phyloP scores from a whole-genome alignment of 1,284 basidiomycete genomes.

The Moesziomyces aphidis region DNA sequence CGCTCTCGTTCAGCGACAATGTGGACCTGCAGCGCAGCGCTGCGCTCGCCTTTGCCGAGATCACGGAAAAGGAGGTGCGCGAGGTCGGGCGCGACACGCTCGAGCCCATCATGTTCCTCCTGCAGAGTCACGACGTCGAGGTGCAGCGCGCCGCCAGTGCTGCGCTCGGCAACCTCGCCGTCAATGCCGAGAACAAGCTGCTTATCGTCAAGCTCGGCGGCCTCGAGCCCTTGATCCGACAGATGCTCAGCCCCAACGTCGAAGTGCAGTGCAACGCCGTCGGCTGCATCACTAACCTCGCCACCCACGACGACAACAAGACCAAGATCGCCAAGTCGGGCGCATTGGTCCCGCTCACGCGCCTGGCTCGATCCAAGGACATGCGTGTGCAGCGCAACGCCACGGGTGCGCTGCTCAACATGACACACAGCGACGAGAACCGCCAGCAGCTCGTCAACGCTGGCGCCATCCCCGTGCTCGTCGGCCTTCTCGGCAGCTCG shows the following conservation, averaged over 20 bases:
- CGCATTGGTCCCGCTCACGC: constrained; percentile 93
- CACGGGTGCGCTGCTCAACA: constrained; percentile 96
- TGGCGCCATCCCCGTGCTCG: constrained; percentile 96
- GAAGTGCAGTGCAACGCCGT: constrained; percentile 99
- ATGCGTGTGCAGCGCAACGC: constrained; percentile 99
- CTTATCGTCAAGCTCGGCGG: constrained; percentile 98
- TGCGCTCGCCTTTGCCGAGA: constrained; percentile 97
- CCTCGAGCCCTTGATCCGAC: constrained; percentile 95
- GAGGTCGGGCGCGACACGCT: constrained; percentile 96
- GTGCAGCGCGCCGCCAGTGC: constrained; percentile 98
- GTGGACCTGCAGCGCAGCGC: constrained; percentile 98
- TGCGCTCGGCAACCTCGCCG: constrained; percentile 97
- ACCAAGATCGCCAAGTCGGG: constrained; percentile 99
- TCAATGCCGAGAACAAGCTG: constrained; percentile 99
- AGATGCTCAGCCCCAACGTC: constrained; percentile 99
- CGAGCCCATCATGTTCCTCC: constrained; percentile 96
- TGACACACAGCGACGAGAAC: constrained; percentile 98
- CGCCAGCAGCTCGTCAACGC: constrained; percentile 98
- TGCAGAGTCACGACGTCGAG: constrained; percentile 98
- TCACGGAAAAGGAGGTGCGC: constrained; percentile 98
- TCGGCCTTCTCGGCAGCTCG: constrained; percentile 92
- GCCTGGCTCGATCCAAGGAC: constrained; percentile 96
- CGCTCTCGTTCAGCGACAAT: constrained; percentile 98
- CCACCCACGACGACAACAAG: constrained; percentile 99
- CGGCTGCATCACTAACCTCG: constrained; percentile 98